Base-by-base conservation (phyloP, 2,329 filamentous ascomycete species). In the Pyricularia sp. region DNA sequence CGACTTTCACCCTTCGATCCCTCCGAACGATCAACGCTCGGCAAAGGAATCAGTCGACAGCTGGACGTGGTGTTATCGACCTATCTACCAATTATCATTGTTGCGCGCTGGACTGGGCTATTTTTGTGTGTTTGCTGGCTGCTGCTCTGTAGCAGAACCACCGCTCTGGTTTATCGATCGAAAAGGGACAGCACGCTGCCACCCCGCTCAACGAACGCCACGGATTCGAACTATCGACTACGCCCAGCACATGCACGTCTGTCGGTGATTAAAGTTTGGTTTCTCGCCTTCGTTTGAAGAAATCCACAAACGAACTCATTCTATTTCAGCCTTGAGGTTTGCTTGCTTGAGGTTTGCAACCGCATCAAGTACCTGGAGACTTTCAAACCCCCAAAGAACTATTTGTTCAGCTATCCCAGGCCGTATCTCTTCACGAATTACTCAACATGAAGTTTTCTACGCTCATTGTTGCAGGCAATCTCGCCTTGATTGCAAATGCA, bases 401-500 rank as follows among this genome's bases (percentile, higher is more conserved):
- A n/a, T 9, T n/a, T 49, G 6, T 49, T n/a, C 19, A 12, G 26
- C 22, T 24, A 9, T n/a, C 53, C 22, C 19, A n/a, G 19, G 40
- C 40, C 16, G 13, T 16, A 26, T 4, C 24, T 57, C 9, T 12
- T 12, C 16, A 24, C 53, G 10, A 57, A 13, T 22, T 7, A 9
- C 16, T 13, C 40, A 63, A 35, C 35, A 65, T 65, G 64, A 65
- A 40, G 53, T 31, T 65, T 33, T 60, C 33, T 10, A 44, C 62
- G 19, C 63, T 67, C 55, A 44, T 64, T 16, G 24, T 68, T 65
- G 63, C 67, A 35, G 60, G 64, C 62, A 33, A 31, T 65, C 55
- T 66, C 10, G n/a, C 66, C 68, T 63, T 67, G 66, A 65, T 44
- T 60, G 57, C n/a, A 61, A 73, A 82, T 70, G 92, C 89, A 66